Base-by-base conservation (phyloP, 176 grass and related monocot genomes). In the Saccharum officinarum region DNA sequence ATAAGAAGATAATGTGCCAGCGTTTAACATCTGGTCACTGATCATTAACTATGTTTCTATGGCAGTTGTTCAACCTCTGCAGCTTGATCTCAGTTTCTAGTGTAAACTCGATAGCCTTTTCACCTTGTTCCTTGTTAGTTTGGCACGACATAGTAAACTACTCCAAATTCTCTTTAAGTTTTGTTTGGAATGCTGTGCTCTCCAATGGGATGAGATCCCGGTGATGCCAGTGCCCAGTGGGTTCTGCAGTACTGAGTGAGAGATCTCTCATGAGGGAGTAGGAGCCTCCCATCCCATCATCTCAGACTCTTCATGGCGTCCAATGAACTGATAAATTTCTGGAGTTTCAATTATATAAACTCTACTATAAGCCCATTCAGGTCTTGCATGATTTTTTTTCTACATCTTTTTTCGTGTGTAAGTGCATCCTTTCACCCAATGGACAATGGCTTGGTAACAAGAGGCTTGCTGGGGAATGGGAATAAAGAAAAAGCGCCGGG, bases 11-110 rank as follows among this genome's bases (percentile, higher is more conserved):
- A 46, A 14, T 23, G 54, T 34, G 61, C 42, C 10, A 41, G 57
- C 55, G 10, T 50, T 78, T 22, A 74, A 47, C 23, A 76, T 17
- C 59, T 65, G 15, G 41, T 22, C 10, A 31, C 25, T 67, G n/a
- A 74, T 70, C 13, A 38, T 76, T 69, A 70, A 47, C 41, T 38
- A 36, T 81, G 55, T 47, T 50, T 62, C 1, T 84, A 84, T 66
- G 71, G 22, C 37, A 84, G 25, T 75, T 84, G 59, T 39, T 52
- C 52, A 76, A 52, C 26, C 44, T 17, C 31, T 66, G 28, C 14
- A 66, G 71, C 57, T 38, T 49, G 30, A 50, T 84, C 20, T 26
- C 30, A 34, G 30, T 37, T 20, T 37, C 28, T 47, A 47, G 5
- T 57, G 18, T 8, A 3, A 31, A 26, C 25, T 45, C 4, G 26